Base-by-base conservation (phyloP, 768 basidiomycete genomes). In the Baorangia bicolor region DNA sequence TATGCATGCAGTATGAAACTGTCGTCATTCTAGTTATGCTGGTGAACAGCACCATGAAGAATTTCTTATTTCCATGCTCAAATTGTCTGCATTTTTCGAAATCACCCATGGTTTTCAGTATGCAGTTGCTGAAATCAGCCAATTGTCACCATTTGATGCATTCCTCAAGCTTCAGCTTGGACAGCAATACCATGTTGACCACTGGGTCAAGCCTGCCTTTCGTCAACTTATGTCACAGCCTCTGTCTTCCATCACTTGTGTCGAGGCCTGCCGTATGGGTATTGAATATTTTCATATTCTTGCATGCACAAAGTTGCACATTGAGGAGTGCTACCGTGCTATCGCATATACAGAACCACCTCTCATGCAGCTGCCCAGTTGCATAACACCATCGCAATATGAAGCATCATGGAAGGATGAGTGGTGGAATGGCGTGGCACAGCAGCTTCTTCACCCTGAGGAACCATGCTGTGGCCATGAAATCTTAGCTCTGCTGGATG, bases 341-440 rank as follows among this genome's bases (percentile, higher is more conserved):
- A 50, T 57, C 18, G 55, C 52, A 21, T 57, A 54, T 18, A 48
- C 56, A 0, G 49, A 57, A 3, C 56, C 52, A 0, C 4, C 1
- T 0, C 39, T 47, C 1, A 16, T 2, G 7, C 55, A 50, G 16
- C 25, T 51, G 4, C 1, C 0, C 2, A 27, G 1, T 0, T 57
- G 55, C 21, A 31, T 0, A 1, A 38, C 33, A 5, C 48, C 0
- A 2, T 3, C 0, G 18, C n/a, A 20, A 16, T 60, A 55, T 21
- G 5, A 34, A 0, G 8, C 10, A 0, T 5, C 13, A 2, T 57
- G 56, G 56, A 47, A 34, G 5, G 46, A 57, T 3, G 52, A 57
- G 14, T 60, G 59, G 59, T 60, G 59, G 59, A 56, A 54, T 44
- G 59, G 49, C 0, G 13, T 60, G 1, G 55, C 51, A 25, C 10